These are phyloP conservation scores for Claviceps maximensis DNA, from an alignment of 2,329 filamentous ascomycete genomes.

Conservation along the genomic window DNA sequence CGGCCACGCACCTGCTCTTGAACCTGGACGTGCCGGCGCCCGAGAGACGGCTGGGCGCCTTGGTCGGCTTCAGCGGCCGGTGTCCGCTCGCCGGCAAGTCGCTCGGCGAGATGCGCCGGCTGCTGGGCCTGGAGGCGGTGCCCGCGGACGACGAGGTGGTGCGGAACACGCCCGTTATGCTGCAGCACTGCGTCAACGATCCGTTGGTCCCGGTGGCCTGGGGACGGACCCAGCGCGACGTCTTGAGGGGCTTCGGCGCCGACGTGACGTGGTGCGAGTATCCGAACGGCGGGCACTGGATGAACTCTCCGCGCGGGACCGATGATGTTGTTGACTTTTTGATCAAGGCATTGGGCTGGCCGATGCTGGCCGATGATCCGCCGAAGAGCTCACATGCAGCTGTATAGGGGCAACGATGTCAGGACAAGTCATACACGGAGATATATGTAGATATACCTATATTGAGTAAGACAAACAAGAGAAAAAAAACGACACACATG, in stretches of 20 bases:
- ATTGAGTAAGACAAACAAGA: too few relatives aligned
- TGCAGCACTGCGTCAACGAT: background rate
- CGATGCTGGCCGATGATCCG: too few relatives aligned
- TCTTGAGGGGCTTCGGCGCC: background rate
- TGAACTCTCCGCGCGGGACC: background rate
- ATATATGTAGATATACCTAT: too few relatives aligned
- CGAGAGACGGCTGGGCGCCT: background rate
- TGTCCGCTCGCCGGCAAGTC: background rate
- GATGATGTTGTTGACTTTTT: background rate
- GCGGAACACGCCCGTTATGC: background rate
- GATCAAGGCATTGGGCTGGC: background rate
- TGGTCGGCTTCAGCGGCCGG: background rate
- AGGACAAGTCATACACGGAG: too few relatives aligned
- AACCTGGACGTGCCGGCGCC: background rate
- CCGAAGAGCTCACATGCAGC: too few relatives aligned
- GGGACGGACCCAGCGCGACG: background rate
- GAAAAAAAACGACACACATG: too few relatives aligned
- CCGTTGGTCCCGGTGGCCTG: background rate
- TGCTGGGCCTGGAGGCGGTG: background rate
- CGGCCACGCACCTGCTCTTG: background rate
- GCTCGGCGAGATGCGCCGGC: background rate
- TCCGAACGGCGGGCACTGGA: background rate
- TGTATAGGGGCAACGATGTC: too few relatives aligned
- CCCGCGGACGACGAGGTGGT: background rate
- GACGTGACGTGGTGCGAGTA: background rate